Base-by-base conservation (phyloP, 768 basidiomycete genomes). In the Rhodosporidiobolus sp. region DNA sequence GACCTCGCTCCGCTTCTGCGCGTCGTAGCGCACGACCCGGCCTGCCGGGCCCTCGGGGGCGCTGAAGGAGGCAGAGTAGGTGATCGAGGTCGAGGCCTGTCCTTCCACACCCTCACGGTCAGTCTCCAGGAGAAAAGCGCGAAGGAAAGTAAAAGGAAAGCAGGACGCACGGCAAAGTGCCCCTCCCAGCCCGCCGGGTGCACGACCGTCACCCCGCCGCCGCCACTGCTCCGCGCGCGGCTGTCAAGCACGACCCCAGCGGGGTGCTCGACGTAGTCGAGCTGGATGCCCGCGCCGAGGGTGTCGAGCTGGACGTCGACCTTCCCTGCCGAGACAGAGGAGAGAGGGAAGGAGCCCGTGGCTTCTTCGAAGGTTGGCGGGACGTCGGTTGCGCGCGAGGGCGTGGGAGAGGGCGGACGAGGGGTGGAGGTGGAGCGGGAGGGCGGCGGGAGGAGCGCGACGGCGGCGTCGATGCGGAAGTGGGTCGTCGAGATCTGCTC, bases 391-490 rank as follows among this genome's bases (percentile, higher is more conserved):
- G 63, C 12, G 48, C 9, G 22, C 30, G 60, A 28, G 34, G 7
- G 11, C 12, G 17, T 17, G 43, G 22, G 53, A 4, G 63, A 48
- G 45, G n/a, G 30, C 46, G 54, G 54, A 0, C 32, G 22, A 19
- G 46, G 9, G 45, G 38, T 8, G 60, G n/a, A 12, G 38, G 30
- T 11, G 2, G 11, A 6, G 32, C 4, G 6, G 45, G 26, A 11
- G 22, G 43, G 19, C 43, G 43, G 38, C 12, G 48, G 6, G 32
- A 65, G 45, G 26, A 65, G 43, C 4, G 30, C 22, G 30, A 65
- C 54, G 14, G 28, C 10, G 22, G 64, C 64, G 46, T 65, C 64
- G 55, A 65, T 57, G 46, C 64, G 64, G 64, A 65, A 65, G 46
- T 57, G 54, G 32, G 55, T 49, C 20, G 64, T 65, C n/a, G 45